Conservation (phyloP, 2,329 filamentous ascomycete species). For the Stagonosporopsis rhizophila region DNA sequence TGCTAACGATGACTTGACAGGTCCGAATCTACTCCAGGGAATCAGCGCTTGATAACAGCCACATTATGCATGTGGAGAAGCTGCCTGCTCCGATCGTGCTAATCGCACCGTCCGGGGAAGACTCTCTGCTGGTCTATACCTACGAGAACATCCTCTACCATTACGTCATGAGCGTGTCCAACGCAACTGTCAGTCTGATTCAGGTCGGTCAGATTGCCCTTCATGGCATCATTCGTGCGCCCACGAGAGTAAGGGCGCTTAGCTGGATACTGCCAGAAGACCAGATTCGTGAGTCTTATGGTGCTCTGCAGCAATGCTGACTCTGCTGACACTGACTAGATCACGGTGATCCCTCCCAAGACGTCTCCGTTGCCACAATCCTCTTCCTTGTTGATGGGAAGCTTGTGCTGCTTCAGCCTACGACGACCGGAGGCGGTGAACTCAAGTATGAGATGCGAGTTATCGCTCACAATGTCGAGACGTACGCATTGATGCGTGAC, state of each 20-base stretch:
- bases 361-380: slow-evolving; percentile 91
- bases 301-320: background rate
- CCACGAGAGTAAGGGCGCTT: slow-evolving; percentile 87
- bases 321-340: slow-evolving; percentile 50
- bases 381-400: slow-evolving; percentile 98
- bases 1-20: slow-evolving; percentile 44
- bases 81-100: slow-evolving; percentile 88
- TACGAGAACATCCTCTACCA: slow-evolving; percentile 96
- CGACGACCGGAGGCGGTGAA: slow-evolving; percentile 79
- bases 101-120: slow-evolving; percentile 86
- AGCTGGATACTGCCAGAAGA: slow-evolving; percentile 95
- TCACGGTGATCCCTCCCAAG: slow-evolving; percentile 92
- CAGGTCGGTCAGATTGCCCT: slow-evolving; percentile 99
- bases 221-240: slow-evolving; percentile 93
- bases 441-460: slow-evolving; percentile 99
- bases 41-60: slow-evolving; percentile 73
- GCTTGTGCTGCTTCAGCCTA: slow-evolving; percentile 88
- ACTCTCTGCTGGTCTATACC: slow-evolving; percentile 95
- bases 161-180: slow-evolving; percentile 80
- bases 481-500: slow-evolving; percentile 91
- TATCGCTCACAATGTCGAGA: slow-evolving; percentile 94
- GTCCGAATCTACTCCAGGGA: slow-evolving; percentile 94
- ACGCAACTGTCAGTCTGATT: slow-evolving; percentile 76
- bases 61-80: slow-evolving; percentile 76
- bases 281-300: slow-evolving; percentile 69